Percentiles rank a stretch among this genome's conserved stretches.
Evolutionary conservation across 306 rosid genomes (phyloP).

Genomic region (Prunus mume): DNA sequence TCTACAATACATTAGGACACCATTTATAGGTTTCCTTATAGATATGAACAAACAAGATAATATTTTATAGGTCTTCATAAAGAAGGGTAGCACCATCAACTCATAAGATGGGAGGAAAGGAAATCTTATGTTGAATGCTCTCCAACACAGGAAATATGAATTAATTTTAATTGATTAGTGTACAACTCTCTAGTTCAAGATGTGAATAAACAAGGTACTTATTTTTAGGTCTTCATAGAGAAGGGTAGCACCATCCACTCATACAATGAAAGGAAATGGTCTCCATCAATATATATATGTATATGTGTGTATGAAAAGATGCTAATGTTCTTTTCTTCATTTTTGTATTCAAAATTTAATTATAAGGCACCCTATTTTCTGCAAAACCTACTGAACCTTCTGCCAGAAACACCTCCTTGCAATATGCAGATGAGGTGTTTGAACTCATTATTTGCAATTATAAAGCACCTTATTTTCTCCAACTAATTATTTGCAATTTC

Average conservation of each 20-base stretch:
- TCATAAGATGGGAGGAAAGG: not conserved
- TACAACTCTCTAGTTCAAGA: not conserved
- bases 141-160: not conserved
- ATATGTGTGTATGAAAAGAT: not conserved
- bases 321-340: not conserved
- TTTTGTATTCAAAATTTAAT: not conserved
- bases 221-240: no score
- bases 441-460: no score
- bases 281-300: no score
- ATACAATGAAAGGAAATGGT: no score
- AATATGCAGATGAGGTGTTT: not conserved
- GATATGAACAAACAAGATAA: not conserved
- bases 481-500: not conserved
- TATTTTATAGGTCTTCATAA: not conserved
- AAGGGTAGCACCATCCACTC: no score
- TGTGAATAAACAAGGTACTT: no score
- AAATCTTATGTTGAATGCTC: not conserved
- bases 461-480: no score
- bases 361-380: not conserved
- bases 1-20: not conserved
- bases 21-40: not conserved
- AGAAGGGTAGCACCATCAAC: not conserved
- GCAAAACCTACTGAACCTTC: not conserved
- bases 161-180: not conserved
- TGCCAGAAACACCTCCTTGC: not conserved